A percentile compares a stretch with the other conserved stretches of the same genome.
phyloP scores from a whole-genome alignment of 331 rosid genomes.

The Malus hybrid region DNA sequence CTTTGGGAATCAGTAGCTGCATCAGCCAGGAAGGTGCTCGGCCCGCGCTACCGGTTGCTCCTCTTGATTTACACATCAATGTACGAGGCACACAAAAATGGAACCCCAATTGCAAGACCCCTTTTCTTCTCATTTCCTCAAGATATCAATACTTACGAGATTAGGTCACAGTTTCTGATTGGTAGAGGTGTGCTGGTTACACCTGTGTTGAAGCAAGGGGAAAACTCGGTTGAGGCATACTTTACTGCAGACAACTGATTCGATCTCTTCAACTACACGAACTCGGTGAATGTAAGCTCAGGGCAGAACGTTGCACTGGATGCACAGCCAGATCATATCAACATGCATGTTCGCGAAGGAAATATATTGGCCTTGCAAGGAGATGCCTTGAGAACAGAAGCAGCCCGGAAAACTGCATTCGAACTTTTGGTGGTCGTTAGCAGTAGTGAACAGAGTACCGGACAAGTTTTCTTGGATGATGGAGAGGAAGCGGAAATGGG shows the following conservation, averaged over 20 bases:
- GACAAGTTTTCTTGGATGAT: slow-evolving; percentile 75
- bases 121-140: slow-evolving; percentile 84
- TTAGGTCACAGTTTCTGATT: slow-evolving; percentile 58
- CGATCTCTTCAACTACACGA: slow-evolving; percentile 54
- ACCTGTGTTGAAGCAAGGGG: slow-evolving; percentile 51
- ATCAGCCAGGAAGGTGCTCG: slow-evolving; percentile 61
- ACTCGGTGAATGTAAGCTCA: slow-evolving; percentile 32
- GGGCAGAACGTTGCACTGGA: slow-evolving; percentile 49
- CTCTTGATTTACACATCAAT: slow-evolving; percentile 69
- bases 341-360: slow-evolving; percentile 70
- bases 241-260: slow-evolving; percentile 79
- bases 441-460: slow-evolving; percentile 27
- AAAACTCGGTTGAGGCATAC: slow-evolving; percentile 55
- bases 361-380: slow-evolving; percentile 69
- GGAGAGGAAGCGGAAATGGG: slow-evolving; percentile 55
- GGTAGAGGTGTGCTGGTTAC: slow-evolving; percentile 70
- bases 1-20: slow-evolving; percentile 80
- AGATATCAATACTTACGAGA: slow-evolving; percentile 51
- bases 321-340: slow-evolving; percentile 67
- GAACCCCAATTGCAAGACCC: slow-evolving; percentile 76
- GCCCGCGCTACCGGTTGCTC: slow-evolving; percentile 72
- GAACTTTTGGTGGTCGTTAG: slow-evolving; percentile 49
- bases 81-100: slow-evolving; percentile 64
- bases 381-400: slow-evolving; percentile 55
- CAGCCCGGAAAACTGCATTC: slow-evolving; percentile 52